Evolutionary conservation across 768 basidiomycete genomes (phyloP).

Genomic region (Boletus reticuloceps): DNA sequence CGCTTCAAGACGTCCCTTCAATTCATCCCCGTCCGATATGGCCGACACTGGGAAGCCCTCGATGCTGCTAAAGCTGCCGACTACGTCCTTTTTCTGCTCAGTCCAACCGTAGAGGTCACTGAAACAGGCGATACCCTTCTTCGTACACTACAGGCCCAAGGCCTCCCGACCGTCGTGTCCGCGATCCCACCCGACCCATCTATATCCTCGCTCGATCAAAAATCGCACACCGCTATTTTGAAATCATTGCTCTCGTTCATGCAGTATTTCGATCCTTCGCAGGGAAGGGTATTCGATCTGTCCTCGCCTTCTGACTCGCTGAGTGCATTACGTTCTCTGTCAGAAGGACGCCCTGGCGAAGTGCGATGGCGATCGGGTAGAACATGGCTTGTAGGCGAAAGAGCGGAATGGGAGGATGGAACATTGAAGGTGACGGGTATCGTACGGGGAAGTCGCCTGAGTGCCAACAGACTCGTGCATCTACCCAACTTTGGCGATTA

Average conservation of each 20-base stretch:
- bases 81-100: conserved; percentile 84
- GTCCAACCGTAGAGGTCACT: conserved; percentile 79
- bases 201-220: conserved; percentile 49
- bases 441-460: conserved; percentile 73
- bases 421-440: conserved; percentile 76
- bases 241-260: conserved; percentile 94
- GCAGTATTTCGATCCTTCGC: conserved; percentile 88
- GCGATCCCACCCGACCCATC: conserved; percentile 57
- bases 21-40: conserved; percentile 74
- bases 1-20: conserved; percentile 91
- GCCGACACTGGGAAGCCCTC: conserved; percentile 69
- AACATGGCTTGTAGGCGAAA: conserved; percentile 72
- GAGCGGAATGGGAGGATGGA: conserved; percentile 60
- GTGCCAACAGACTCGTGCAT: conserved; percentile 83
- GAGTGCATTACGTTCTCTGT: conserved; percentile 71
- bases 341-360: conserved; percentile 80
- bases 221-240: conserved; percentile 63
- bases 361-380: conserved; percentile 84
- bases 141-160: conserved; percentile 86
- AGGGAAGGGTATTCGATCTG: conserved; percentile 74
- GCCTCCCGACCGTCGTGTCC: conserved; percentile 80
- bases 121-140: conserved; percentile 84
- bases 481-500: conserved; percentile 88
- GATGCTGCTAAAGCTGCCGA: conserved; percentile 88
- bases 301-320: conserved; percentile 60